Evolutionary conservation across 2,329 filamentous ascomycete genomes (phyloP), one percentile per base, ranked within the genome.

Genomic region (Fusarium oligoseptatum): DNA sequence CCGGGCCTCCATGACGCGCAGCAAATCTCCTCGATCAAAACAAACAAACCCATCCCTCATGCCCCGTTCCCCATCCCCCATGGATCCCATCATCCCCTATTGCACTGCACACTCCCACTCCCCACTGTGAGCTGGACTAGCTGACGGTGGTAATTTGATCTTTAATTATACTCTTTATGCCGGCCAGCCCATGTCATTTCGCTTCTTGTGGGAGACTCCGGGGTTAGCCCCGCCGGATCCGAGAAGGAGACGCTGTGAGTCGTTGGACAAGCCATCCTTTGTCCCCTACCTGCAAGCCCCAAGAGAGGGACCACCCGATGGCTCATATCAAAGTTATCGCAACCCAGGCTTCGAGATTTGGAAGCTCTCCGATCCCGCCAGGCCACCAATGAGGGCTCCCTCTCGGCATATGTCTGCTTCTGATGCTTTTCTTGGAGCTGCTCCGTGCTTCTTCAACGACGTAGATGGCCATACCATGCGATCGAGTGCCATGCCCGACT

Each of bases 161-260:
- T 78, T 77, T 76, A 67, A 79, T 79, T 79, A 76, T 79, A 67
- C 76, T 67, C 65, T 76, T 79, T 79, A 78, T 79, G 77, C 78
- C 72, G 70, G 64, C 68, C 73, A 63, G 73, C 70, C 70, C 69
- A 72, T 75, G 71, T 79, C 76, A 81, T 82, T 67, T 82, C 80
- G 78, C 79, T 82, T 80, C 76, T 71, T 76, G 66, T 77, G 69
- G 72, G 74, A 68, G 77, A 77, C 76, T 78, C 79, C 70, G 73
- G 76, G 69, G 78, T 70, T 73, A 68, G 66, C 68, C 72, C 75
- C 70, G 71, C 77, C 67, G 62, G 66, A 70, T 75, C 63, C 68
- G 68, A 73, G 71, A 62, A 52, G 70, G 17, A 39, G 60, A 55
- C 68, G 60, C 71, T 27, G 60, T 67, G 50, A 67, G 56, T 62